Evolutionary conservation across 2,329 filamentous ascomycete species (phyloP).

Genomic region (Didymella pomorum): DNA sequence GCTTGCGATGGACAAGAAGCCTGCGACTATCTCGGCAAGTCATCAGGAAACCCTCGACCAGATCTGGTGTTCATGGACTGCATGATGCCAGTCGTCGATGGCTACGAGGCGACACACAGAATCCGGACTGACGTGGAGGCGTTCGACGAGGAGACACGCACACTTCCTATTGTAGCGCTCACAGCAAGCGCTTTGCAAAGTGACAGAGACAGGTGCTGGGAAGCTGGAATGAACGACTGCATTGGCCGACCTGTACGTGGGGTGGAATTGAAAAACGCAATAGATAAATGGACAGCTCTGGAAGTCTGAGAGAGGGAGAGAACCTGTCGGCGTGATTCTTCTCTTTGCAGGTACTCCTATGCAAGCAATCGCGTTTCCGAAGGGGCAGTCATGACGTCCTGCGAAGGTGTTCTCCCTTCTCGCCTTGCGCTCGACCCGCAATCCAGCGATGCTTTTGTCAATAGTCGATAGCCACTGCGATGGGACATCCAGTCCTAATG

Average conservation of each 20-base stretch:
- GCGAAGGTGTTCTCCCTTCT: too few species aligned
- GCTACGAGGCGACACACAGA: slow-evolving; percentile 36
- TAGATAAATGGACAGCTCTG: not conserved
- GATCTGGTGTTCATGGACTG: slow-evolving; percentile 42
- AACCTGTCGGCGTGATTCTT: not conserved
- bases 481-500: not conserved
- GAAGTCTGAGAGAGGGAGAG: not conserved
- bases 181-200: not conserved
- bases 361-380: too few species aligned
- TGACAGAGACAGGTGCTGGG: not conserved
- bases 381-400: too few species aligned
- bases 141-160: slow-evolving; percentile 35
- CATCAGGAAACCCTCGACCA: slow-evolving; percentile 18
- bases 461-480: not conserved
- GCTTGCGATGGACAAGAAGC: slow-evolving; percentile 40
- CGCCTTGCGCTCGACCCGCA: not conserved
- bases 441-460: not conserved
- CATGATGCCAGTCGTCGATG: slow-evolving; percentile 45
- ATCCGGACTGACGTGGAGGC: slow-evolving; percentile 61
- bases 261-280: not conserved
- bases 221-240: not conserved
- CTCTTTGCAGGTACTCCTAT: not conserved
- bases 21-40: slow-evolving; percentile 29
- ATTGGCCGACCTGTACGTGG: not conserved
- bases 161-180: slow-evolving; percentile 77